Percentiles rank a stretch among this genome's conserved stretches.
These are phyloP conservation scores for Leucocoprinus sp. DNA, from an alignment of 768 basidiomycete genomes.

Conservation along the genomic window DNA sequence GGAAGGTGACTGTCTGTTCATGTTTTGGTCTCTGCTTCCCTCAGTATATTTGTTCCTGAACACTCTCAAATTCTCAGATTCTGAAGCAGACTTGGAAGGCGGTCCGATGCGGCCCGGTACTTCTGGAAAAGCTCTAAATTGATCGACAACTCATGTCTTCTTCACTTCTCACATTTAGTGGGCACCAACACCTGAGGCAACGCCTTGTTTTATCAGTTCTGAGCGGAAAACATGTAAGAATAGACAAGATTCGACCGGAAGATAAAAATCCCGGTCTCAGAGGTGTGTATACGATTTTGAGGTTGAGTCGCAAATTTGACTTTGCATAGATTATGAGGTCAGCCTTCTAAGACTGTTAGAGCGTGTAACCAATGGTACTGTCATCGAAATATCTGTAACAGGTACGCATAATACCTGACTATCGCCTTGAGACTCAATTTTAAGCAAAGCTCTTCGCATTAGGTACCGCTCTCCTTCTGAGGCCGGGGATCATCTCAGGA, in stretches of 20 bases:
- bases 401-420: conserved; percentile 43
- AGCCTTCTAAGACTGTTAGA: conserved; percentile 83
- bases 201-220: conserved; percentile 85
- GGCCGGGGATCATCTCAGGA: conserved; percentile 87
- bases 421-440: neutral
- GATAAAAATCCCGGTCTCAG: conserved; percentile 94
- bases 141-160: conserved; percentile 29
- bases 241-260: conserved; percentile 82
- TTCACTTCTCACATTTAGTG: conserved; percentile 53
- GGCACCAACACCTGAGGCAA: conserved; percentile 76
- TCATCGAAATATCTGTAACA: conserved; percentile 94
- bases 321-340: conserved; percentile 75
- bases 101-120: neutral
- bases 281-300: conserved; percentile 46
- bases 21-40: neutral
- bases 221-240: conserved; percentile 75
- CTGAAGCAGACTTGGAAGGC: no score
- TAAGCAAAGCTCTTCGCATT: neutral
- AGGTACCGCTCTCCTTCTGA: conserved; percentile 90
- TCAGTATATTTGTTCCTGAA: neutral
- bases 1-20: neutral
- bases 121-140: neutral
- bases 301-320: conserved; percentile 2
- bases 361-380: conserved; percentile 86
- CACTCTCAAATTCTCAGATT: no score